Evolutionary conservation across 2,329 filamentous ascomycete species (phyloP).

Genomic region (Penicillium sp.): DNA sequence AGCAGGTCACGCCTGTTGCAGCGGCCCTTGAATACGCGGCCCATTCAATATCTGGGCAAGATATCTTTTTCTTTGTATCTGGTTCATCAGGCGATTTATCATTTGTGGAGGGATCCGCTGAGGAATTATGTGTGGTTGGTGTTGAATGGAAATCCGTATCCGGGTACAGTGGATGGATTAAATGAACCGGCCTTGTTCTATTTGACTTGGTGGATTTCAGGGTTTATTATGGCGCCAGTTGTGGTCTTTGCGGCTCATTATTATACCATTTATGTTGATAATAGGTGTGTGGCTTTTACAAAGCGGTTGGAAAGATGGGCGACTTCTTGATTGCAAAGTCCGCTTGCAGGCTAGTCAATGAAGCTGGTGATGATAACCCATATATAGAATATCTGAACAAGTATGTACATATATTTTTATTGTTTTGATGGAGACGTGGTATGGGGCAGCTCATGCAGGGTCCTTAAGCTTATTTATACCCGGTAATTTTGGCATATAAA

Average conservation of each 20-base stretch:
- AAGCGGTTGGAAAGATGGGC: constrained; percentile 19
- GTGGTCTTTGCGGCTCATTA: constrained; percentile 15
- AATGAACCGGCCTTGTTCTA: constrained; percentile 13
- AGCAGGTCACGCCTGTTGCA: constrained; percentile 19
- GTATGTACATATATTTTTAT: too few species aligned
- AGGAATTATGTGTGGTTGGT: constrained; percentile 16
- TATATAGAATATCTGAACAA: too few species aligned
- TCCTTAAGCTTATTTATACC: too few species aligned
- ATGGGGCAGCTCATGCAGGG: too few species aligned
- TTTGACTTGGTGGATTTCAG: constrained; percentile 18
- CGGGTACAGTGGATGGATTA: constrained; percentile 3
- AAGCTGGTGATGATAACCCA: too few species aligned
- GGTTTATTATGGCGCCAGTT: constrained; percentile 15
- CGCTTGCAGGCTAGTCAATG: too few species aligned
- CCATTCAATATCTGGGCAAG: constrained; percentile 26
- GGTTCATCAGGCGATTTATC: constrained; percentile 22
- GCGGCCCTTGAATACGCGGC: constrained; percentile 16
- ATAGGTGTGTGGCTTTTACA: constrained; percentile 18
- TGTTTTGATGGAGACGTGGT: too few species aligned
- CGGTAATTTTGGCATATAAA: too few species aligned
- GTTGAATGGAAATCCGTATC: constrained; percentile 15
- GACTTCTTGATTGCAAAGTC: background rate
- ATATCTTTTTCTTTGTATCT: constrained; percentile 31
- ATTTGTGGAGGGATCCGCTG: constrained; percentile 17
- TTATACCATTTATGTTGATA: constrained; percentile 21